phyloP scores from a whole-genome alignment of 108 stramenopile species.

The Craspedostauros australis region DNA sequence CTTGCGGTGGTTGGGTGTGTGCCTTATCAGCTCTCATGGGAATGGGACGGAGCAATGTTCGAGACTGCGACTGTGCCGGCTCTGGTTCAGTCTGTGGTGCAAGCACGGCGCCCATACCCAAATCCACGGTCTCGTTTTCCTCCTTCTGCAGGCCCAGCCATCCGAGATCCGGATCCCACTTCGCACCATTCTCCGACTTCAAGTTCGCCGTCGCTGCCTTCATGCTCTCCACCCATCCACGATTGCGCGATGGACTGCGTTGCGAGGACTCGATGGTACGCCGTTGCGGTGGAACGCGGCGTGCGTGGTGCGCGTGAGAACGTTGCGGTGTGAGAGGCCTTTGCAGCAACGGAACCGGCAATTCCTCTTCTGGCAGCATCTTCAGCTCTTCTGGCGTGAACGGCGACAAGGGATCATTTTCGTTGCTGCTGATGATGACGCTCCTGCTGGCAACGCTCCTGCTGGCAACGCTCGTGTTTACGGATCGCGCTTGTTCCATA shows the following conservation, averaged over 20 bases:
- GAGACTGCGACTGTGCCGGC: not conserved
- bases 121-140: constrained; percentile 7
- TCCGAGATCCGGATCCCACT: constrained; percentile 65
- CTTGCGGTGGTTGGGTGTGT: too few relatives aligned
- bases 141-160: constrained; percentile 34
- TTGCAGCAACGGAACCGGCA: not conserved
- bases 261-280: constrained; percentile 15
- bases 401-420: too few relatives aligned
- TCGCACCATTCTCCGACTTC: constrained; percentile 17
- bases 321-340: not conserved
- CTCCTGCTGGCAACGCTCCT: too few relatives aligned
- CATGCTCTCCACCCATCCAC: constrained; percentile 72
- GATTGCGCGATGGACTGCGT: constrained; percentile 6
- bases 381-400: too few relatives aligned
- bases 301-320: not conserved
- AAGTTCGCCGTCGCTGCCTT: constrained; percentile 49
- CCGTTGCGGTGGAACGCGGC: constrained; percentile 11
- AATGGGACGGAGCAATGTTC: too few relatives aligned
- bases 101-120: too few relatives aligned
- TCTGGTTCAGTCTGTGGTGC: constrained; percentile 7
- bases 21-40: too few relatives aligned
- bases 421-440: too few relatives aligned
- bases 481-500: too few relatives aligned
- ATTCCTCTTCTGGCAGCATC: too few relatives aligned
- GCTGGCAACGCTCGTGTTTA: too few relatives aligned